Base-by-base conservation (phyloP, 2,329 filamentous ascomycete genomes). In the Zymoseptoria crescenta region DNA sequence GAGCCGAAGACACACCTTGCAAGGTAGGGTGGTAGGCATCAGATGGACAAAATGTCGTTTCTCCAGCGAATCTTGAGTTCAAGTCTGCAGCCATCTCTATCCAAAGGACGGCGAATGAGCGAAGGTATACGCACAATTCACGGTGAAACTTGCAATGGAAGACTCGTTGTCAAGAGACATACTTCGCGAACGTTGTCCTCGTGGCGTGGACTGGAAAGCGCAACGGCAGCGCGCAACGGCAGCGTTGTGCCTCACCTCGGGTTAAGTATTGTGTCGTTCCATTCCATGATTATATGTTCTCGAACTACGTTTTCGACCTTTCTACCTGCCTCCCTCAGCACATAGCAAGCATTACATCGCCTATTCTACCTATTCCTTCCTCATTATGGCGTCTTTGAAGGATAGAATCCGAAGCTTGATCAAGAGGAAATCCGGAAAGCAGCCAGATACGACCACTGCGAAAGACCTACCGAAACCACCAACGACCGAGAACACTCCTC, bases 331-430 rank as follows among this genome's bases (percentile, higher is more conserved):
- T 7, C n/a, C 4, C n/a, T 13, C 35, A 4, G 35, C 10, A 7
- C 35, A 16, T 2, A 7, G 3, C 4, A 45, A 45, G 35, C 35
- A 45, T 45, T 16, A 16, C n/a, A 45, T 45, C 35, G 35, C 35
- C 35, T 45, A 45, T 45, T 45, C 10, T 45, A 45, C 49, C 55
- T 56, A 30, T 52, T 35, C 28, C 48, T 57, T 41, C 52, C 56
- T 48, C 19, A 49, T n/a, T 5, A 48, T 55, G 57, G 52, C 57
- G n/a, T 62, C 61, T 6, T 56, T 64, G 10, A 59, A 56, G 49
- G 62, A 66, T 61, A 62, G 63, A 54, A 63, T 65, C 58, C 61
- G 54, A 49, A 66, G 61, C 56, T 49, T 66, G 28, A 50, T 65
- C 52, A 62, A 56, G 29, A 60, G 61, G 48, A 56, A 57, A 16